Percentiles rank a stretch among this genome's conserved stretches.
Evolutionary conservation across 2,329 filamentous ascomycete species (phyloP).

Genomic region (Teratosphaeria destructans): DNA sequence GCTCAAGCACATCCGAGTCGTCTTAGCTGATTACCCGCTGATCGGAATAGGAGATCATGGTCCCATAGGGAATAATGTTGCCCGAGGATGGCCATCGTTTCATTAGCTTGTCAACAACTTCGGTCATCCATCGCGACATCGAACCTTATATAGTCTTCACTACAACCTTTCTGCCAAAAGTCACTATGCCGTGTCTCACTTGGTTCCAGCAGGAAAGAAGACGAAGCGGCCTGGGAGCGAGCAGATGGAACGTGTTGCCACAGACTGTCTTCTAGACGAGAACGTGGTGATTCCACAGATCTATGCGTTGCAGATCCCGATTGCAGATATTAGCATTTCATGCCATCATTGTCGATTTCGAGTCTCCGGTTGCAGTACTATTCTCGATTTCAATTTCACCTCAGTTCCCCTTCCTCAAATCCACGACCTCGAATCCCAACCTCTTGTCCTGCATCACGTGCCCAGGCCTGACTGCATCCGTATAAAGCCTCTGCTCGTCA

Average conservation of each 20-base stretch:
- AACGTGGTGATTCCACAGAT: no score
- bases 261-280: no score
- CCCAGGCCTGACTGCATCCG: constrained; percentile 51
- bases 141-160: not conserved
- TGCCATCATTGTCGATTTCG: not conserved
- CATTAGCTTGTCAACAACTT: not conserved
- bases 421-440: constrained; percentile 53
- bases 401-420: constrained; percentile 37
- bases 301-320: no score
- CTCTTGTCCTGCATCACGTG: constrained; percentile 50
- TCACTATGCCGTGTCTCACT: not conserved
- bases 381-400: not conserved
- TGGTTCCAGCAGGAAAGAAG: not conserved
- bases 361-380: not conserved
- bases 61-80: not conserved
- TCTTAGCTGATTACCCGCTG: not conserved
- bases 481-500: constrained; percentile 62
- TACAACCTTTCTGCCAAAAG: no score
- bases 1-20: no score
- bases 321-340: not conserved
- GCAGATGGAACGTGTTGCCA: not conserved
- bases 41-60: not conserved
- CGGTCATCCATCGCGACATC: not conserved
- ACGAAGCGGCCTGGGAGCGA: not conserved
- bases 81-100: not conserved